Base-by-base conservation (phyloP, 2,329 filamentous ascomycete species). In the Alternaria panax region DNA sequence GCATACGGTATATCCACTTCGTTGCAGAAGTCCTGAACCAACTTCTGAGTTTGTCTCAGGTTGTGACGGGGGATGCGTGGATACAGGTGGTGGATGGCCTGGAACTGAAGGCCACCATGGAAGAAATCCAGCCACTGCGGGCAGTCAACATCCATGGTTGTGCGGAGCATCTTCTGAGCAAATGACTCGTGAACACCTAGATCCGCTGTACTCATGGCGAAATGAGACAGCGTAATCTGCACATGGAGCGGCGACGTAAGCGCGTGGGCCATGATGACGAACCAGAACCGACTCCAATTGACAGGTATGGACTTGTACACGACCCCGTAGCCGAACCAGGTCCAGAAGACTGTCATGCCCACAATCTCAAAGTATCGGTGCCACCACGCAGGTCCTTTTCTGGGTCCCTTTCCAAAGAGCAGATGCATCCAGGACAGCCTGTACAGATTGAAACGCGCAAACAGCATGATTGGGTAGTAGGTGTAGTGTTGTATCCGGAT, bases 381-480 rank as follows among this genome's bases (percentile, higher is more conserved):
- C 87, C 88, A 91, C 83, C 86, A 87, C 0, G 88, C 88, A 43
- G 84, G 84, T 42, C 86, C 86, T 56, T 88, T 88, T 32, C 80
- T 81, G 0, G 85, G 83, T 0, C 85, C 86, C 70, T 81, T 60
- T 36, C 80, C 80, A 5, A 84, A 83, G 28, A 90, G 76, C 9
- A 91, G 84, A 72, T 90, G 88, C 16, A 84, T 78, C 87, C 87
- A 90, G 5, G 87, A 88, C 11, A 91, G 82, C 18, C 87, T 77
- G 75, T 91, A 91, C 2, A 92, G 84, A 72, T 91, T 91, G 84
- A 92, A 91, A 60, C 89, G 88, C 3, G 88, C 89, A 54, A 91
- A 80, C 60, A 80, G 81, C 80, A 92, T 86, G 69, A 90, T 76
- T 1, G 88, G 86, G 72, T 91, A 91, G 80, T 91, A 92, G 0